Conservation (phyloP, 139 green algal genomes). For the Chlorella vulgaris region DNA sequence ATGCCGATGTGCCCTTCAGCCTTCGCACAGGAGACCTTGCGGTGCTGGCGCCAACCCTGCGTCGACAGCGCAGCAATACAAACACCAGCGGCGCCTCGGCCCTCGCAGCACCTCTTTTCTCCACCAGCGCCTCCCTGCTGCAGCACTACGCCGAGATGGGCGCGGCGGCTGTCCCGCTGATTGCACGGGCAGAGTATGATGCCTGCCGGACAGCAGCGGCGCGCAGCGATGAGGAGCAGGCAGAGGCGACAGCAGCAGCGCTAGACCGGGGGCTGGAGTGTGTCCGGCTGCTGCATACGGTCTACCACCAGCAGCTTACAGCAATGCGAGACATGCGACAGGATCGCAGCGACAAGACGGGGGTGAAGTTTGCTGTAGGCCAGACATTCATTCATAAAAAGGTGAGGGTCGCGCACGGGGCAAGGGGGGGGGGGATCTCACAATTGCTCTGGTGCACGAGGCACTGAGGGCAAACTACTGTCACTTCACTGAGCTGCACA, state of each 20-base stretch:
- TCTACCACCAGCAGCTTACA: conserved; percentile 24
- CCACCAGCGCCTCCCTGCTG: background rate
- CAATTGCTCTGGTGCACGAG: background rate
- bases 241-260: background rate
- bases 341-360: conserved; percentile 5
- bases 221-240: background rate
- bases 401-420: background rate
- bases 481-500: too few species aligned
- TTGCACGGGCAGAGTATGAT: background rate
- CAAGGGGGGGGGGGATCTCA: background rate
- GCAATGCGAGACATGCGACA: conserved; percentile 22
- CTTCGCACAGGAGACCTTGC: background rate
- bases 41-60: conserved; percentile 6
- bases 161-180: background rate
- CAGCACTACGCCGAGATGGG: background rate
- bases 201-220: too few species aligned
- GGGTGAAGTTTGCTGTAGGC: conserved; percentile 32
- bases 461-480: too few species aligned
- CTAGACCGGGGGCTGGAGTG: conserved; percentile 32
- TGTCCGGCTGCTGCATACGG: conserved; percentile 33
- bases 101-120: background rate
- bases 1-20: conserved; percentile 21
- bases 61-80: too few species aligned
- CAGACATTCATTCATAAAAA: conserved; percentile 41
- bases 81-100: background rate